Conservation (phyloP, 306 rosid species). For the Cajanus cajan region DNA sequence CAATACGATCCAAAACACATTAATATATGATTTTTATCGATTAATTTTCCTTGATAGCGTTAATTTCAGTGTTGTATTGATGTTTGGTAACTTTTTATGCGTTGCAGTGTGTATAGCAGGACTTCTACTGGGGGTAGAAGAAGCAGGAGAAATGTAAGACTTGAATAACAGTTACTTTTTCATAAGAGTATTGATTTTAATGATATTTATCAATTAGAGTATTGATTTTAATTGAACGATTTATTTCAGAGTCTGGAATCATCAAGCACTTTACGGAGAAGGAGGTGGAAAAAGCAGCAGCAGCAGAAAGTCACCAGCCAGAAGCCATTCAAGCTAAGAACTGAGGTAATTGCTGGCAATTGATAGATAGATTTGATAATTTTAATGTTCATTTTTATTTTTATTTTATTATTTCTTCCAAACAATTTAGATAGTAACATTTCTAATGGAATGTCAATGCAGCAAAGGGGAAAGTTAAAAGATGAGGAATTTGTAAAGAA, state of each 20-base stretch:
- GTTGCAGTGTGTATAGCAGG: constrained; percentile 63
- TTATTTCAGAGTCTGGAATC: constrained; percentile 77
- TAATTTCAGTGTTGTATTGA: constrained; percentile 19
- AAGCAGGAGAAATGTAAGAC: constrained; percentile 87
- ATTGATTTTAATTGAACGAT: constrained; percentile 6
- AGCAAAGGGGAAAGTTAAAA: constrained; percentile 90
- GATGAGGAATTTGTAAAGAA: constrained; percentile 81
- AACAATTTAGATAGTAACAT: constrained; percentile 9
- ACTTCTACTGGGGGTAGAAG: constrained; percentile 60
- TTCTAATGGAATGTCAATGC: constrained; percentile 26
- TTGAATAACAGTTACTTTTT: too few relatives aligned
- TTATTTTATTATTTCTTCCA: not conserved
- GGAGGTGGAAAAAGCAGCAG: constrained; percentile 74
- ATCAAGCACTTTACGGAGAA: constrained; percentile 56
- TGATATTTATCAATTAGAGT: not conserved
- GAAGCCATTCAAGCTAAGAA: constrained; percentile 86
- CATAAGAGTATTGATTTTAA: not conserved
- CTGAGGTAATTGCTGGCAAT: constrained; percentile 57
- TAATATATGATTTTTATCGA: not conserved
- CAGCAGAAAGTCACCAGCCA: constrained; percentile 57
- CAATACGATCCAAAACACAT: too few relatives aligned
- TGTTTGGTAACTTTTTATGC: constrained; percentile 4
- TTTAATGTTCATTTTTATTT: not conserved
- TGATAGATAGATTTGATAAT: not conserved
- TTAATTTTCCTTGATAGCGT: not conserved